phyloP scores from a whole-genome alignment of 2,329 filamentous ascomycete genomes.

The Xylariaceae sp. region DNA sequence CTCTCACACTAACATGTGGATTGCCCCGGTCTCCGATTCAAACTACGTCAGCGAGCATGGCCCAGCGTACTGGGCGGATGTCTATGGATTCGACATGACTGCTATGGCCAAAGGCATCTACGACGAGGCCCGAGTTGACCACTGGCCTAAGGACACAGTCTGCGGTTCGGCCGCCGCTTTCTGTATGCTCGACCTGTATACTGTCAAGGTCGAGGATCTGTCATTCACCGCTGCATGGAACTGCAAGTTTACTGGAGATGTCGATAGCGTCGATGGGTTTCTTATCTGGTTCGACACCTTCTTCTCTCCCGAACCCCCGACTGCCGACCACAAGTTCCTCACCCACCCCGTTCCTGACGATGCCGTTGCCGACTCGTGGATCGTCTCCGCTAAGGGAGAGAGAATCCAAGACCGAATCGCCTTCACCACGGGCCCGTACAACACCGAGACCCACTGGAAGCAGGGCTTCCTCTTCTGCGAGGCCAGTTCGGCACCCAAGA shows the following conservation, averaged over 20 bases:
- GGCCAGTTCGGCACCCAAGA: slow-evolving; percentile 21
- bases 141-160: slow-evolving; percentile 61
- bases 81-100: slow-evolving; percentile 92
- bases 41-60: slow-evolving; percentile 77
- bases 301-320: slow-evolving; percentile 58
- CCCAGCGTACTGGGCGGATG: slow-evolving; percentile 82
- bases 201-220: slow-evolving; percentile 67
- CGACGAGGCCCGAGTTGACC: slow-evolving; percentile 76
- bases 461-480: slow-evolving; percentile 75
- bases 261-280: slow-evolving; percentile 78
- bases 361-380: slow-evolving; percentile 60
- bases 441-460: slow-evolving; percentile 84
- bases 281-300: slow-evolving; percentile 93
- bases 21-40: slow-evolving; percentile 75
- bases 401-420: slow-evolving; percentile 62
- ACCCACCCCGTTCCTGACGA: slow-evolving; percentile 46
- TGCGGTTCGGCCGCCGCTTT: slow-evolving; percentile 64
- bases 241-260: slow-evolving; percentile 57
- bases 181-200: slow-evolving; percentile 73
- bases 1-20: slow-evolving; percentile 76
- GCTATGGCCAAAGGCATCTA: slow-evolving; percentile 82
- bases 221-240: slow-evolving; percentile 70
- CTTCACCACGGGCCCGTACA: slow-evolving; percentile 82
- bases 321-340: background rate
- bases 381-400: slow-evolving; percentile 33